Evolutionary conservation across 1,284 basidiomycete species (phyloP).

Genomic region (Butyriboletus regius): DNA sequence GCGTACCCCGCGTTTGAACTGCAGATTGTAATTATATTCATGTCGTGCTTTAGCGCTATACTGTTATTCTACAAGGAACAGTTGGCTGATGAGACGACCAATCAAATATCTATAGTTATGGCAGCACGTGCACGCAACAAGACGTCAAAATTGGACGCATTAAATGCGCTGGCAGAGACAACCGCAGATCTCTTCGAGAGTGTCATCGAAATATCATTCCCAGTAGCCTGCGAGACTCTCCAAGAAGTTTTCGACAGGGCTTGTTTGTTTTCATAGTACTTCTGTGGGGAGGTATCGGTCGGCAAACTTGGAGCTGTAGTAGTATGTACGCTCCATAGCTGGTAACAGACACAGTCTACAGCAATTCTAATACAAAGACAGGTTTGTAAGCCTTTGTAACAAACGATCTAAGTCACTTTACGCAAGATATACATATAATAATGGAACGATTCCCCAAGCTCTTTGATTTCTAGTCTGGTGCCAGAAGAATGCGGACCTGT

Average conservation of each 20-base stretch:
- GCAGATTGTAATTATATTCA: not conserved
- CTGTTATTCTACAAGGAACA: constrained; percentile 38
- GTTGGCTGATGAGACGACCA: constrained; percentile 25
- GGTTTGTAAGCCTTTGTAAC: not conserved
- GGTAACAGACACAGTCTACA: not conserved
- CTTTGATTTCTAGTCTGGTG: constrained; percentile 57
- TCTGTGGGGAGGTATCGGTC: constrained; percentile 10
- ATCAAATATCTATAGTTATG: constrained; percentile 22
- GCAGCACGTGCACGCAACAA: constrained; percentile 16
- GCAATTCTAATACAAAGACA: not conserved
- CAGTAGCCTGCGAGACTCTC: constrained; percentile 15
- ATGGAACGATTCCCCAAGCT: constrained; percentile 73
- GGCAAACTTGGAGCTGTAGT: constrained; percentile 10
- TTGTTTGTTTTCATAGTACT: constrained; percentile 19
- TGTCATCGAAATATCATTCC: not conserved
- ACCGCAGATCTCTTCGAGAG: no score
- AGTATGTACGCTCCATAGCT: not conserved
- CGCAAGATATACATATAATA: constrained; percentile 71
- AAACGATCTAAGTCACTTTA: constrained; percentile 13
- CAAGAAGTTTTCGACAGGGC: constrained; percentile 14
- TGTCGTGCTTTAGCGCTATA: constrained; percentile 24
- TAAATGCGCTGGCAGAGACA: constrained; percentile 19
- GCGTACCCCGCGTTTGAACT: constrained; percentile 1
- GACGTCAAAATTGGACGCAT: constrained; percentile 18
- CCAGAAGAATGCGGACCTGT: constrained; percentile 36